Percentiles rank a stretch among this genome's conserved stretches.
phyloP scores from a whole-genome alignment of 495 filamentous ascomycete species.

The Daldinia grandis region DNA sequence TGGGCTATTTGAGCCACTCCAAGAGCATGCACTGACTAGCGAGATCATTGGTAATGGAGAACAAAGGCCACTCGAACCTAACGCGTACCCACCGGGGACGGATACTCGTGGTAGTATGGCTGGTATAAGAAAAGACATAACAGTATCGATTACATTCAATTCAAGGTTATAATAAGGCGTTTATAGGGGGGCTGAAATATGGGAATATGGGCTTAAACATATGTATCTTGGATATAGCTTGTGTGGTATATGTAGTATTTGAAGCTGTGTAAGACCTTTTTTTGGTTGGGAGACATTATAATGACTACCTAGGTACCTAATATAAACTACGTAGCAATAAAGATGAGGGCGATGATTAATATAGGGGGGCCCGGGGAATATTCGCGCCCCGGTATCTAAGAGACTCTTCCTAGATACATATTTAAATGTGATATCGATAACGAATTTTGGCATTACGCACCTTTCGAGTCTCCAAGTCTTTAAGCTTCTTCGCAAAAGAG shows the following conservation, averaged over 20 bases:
- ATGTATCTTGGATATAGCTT: no score
- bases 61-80: background rate
- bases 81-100: background rate
- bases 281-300: no score
- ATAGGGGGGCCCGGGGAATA: no score
- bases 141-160: background rate
- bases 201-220: no score
- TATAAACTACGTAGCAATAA: no score
- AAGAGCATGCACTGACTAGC: background rate
- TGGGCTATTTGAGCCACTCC: background rate
- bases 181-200: no score
- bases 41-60: background rate
- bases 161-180: no score
- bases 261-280: no score
- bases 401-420: background rate
- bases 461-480: slow-evolving; percentile 2
- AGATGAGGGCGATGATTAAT: no score
- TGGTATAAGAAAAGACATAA: background rate
- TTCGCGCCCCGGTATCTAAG: background rate
- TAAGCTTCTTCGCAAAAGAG: slow-evolving; percentile 4
- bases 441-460: slow-evolving; percentile 28
- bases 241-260: no score
- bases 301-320: no score
- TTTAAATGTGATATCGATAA: slow-evolving; percentile 30
- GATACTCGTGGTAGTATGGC: background rate